phyloP scores from a whole-genome alignment of 805 yeast genomes.

The Candida sithepensis region DNA sequence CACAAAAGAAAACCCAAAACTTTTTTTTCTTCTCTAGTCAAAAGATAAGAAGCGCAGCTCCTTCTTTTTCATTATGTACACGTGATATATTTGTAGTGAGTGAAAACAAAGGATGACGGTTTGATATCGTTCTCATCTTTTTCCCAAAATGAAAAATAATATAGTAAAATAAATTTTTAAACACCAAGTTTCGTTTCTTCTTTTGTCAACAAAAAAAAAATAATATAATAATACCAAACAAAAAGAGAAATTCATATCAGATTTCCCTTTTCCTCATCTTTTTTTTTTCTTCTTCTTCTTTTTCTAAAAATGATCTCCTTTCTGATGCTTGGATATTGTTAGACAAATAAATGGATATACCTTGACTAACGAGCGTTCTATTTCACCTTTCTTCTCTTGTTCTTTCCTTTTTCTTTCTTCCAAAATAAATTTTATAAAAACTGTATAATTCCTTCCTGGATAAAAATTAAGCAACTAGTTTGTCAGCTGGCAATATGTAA shows the following conservation, averaged over 20 bases:
- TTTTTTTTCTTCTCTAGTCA: not conserved
- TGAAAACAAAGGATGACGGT: not conserved
- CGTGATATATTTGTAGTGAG: not conserved
- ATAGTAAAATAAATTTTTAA: too few species aligned
- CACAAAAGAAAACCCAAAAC: not conserved
- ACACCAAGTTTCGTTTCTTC: not conserved
- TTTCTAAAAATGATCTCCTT: not conserved
- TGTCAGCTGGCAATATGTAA: not conserved
- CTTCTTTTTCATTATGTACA: not conserved
- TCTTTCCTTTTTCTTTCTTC: slow-evolving; percentile 4
- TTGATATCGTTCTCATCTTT: not conserved
- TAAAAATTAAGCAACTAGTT: not conserved
- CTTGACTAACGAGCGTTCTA: not conserved
- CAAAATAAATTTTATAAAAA: slow-evolving; percentile 11
- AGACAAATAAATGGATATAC: not conserved
- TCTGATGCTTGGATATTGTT: not conserved
- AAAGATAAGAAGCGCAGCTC: not conserved
- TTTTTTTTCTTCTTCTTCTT: too few species aligned
- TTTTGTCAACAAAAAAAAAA: not conserved
- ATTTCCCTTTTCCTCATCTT: not conserved
- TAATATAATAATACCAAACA: too few species aligned
- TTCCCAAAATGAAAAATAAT: not conserved
- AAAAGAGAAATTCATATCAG: not conserved
- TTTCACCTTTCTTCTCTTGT: slow-evolving; percentile 1
- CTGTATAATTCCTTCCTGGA: slow-evolving; percentile 1